Conservation (phyloP, 495 filamentous ascomycete species). For the Lepidopterella palustris region DNA sequence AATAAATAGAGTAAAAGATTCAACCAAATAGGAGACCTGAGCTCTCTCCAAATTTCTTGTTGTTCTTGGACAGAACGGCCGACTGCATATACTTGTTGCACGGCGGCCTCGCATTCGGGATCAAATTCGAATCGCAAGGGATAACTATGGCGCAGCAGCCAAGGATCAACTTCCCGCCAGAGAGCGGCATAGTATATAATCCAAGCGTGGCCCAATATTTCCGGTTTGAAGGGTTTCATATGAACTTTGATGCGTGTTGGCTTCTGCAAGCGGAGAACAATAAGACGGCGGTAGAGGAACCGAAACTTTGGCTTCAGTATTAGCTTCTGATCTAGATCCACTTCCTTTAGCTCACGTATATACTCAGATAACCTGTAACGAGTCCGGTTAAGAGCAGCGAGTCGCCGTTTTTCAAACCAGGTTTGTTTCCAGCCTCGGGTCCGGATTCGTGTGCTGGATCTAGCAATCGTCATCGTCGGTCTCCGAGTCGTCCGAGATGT, state of each 20-base stretch:
- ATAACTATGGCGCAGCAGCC: neutral
- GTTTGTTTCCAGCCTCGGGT: no score
- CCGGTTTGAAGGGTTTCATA: neutral
- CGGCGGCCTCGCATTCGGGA: neutral
- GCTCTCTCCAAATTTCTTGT: neutral
- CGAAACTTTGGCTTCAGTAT: neutral
- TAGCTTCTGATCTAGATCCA: neutral
- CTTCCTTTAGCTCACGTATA: neutral
- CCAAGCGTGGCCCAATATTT: neutral
- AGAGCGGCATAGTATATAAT: neutral
- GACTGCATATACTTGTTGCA: neutral
- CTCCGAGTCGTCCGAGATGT: no score
- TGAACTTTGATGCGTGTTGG: neutral
- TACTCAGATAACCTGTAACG: no score
- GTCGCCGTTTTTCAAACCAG: no score
- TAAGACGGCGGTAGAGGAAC: neutral
- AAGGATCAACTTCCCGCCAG: neutral
- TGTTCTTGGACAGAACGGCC: neutral
- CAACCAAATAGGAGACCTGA: neutral
- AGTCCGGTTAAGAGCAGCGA: no score
- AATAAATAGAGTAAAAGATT: conserved; percentile 44
- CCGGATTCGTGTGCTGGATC: no score
- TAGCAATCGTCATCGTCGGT: no score
- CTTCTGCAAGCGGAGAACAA: neutral
- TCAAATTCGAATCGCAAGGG: conserved; percentile 2